Base-by-base conservation (phyloP, 1,139 yeast genomes). In the Hanseniaspora sp. region DNA sequence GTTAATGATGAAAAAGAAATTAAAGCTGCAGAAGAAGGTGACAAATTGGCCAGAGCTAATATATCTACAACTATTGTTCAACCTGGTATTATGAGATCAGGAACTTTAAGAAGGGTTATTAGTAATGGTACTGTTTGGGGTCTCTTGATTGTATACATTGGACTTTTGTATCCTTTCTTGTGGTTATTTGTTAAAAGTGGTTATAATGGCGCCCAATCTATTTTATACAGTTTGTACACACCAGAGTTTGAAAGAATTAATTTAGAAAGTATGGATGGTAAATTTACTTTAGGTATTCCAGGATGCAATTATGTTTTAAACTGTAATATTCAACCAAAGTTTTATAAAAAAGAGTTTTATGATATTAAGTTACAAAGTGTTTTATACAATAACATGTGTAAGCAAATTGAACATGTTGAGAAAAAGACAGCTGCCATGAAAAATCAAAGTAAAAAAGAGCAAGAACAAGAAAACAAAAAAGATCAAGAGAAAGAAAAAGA, bases 1-100 rank as follows among this genome's bases (percentile, higher is more conserved):
- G 63, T 58, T 3, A 62, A 60, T 45, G 70, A 71, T 15, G 62
- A 73, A 57, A 67, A 69, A 41, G 72, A 71, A 58, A 56, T 59
- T 18, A 60, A 60, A 33, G 74, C 73, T 44, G 63, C 64, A 5
- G 53, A 49, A 30, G 30, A 37, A 18, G 53, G 53, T 13, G 79
- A 77, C 59, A 80, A 79, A 61, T 73, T 90, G 39, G 75, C 80
- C 34, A 95, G 86, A 82, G 34, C 53, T 6, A 85, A 84, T 62
- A 80, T 86, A 17, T 76, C 83, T 52, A 75, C 87, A n/a, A 76
- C 83, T 57, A 62, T 86, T 57, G 95, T 86, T 5, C 94, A 92
- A 63, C 98, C 98, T 0, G 98, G 98, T 0, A 62, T 90, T 51
- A 85, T 86, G 83, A 76, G 97, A 62, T 81, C 95, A 1, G 86